Evolutionary conservation across 345 rosid genomes (phyloP), one percentile per base, ranked within the genome.

Genomic region (Turritis glabra): DNA sequence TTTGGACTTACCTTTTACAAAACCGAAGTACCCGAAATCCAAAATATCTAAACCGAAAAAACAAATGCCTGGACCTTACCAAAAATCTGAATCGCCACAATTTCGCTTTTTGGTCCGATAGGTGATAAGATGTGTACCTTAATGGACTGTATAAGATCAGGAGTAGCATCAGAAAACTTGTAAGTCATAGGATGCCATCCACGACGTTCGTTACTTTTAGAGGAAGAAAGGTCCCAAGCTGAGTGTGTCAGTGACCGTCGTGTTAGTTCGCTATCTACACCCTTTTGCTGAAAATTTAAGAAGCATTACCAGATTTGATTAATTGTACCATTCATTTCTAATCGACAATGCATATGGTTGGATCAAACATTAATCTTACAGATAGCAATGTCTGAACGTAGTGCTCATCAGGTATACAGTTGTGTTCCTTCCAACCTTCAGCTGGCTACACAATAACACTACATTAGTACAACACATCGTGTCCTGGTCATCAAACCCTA

Each of bases 381-480:
- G 97, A 88, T 64, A 93, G 75, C 75, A 90, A 79, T 56, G 98
- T 93, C 86, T 88, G 98, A 62, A 93, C 98, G 54, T 90, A 90
- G 81, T 93, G 98, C 80, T 93, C 98, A 85, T 90, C 98, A 7
- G 98, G 97, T 80, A 93, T 93, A 67, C 98, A 93, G 77, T 93
- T 90, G 82, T 90, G 98, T 85, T 95, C 98, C 76, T 82, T 88
- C 41, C 89, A 76, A 58, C 86, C 80, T 82, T 95, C 95, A 64
- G 77, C 80, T 51, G 94, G 92, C 98, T 95, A 88, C 82, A 82
- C 70, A 67, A 21, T 40, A 71, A 57, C 47, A 75, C 32, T 25
- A 17, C 18, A 65, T 77, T 71, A 77, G 67, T 48, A 47, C 43
- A 62, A 13, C 52, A 63, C 43, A 58, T 14, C 5, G 1, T 67